These are phyloP conservation scores for Fusarium compactum DNA, from an alignment of 2,329 filamentous ascomycete genomes.

Conservation along the genomic window DNA sequence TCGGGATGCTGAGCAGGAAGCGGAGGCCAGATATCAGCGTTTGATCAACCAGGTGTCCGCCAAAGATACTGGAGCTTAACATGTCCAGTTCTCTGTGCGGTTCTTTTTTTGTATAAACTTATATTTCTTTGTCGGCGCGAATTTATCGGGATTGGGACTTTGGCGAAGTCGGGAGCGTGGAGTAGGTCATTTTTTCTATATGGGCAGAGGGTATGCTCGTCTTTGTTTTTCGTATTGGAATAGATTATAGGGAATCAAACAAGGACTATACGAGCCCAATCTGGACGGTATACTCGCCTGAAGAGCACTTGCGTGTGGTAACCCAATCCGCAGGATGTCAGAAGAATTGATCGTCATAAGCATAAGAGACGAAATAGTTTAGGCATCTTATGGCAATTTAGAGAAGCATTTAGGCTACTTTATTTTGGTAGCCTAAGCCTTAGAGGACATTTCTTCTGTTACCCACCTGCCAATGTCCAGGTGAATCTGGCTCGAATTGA, in stretches of 20 bases:
- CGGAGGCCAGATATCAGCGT: slow-evolving; percentile 53
- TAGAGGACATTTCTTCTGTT: too few relatives aligned
- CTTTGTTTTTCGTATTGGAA: slow-evolving; percentile 1
- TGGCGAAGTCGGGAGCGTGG: slow-evolving; percentile 43
- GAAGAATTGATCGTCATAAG: too few relatives aligned
- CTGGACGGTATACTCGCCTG: neutral
- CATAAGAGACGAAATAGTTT: too few relatives aligned
- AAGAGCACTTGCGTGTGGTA: neutral
- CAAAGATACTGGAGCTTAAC: slow-evolving; percentile 47
- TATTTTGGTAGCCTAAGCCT: too few relatives aligned
- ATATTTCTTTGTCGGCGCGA: slow-evolving; percentile 29
- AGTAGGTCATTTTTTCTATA: slow-evolving; percentile 26
- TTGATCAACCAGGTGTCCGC: slow-evolving; percentile 54
- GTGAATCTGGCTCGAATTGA: neutral
- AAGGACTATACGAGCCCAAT: neutral
- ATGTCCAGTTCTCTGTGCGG: neutral
- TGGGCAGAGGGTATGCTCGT: slow-evolving; percentile 19
- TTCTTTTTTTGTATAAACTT: slow-evolving; percentile 25
- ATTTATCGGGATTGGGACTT: slow-evolving; percentile 26
- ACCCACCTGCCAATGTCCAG: too few relatives aligned
- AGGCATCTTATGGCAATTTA: too few relatives aligned
- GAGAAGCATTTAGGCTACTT: too few relatives aligned
- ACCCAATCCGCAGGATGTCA: too few relatives aligned
- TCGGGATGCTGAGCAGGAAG: slow-evolving; percentile 53
- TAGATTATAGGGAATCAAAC: slow-evolving; percentile 17